These are phyloP conservation scores for Botrytis tulipae DNA, from an alignment of 2,329 filamentous ascomycete species.

Conservation along the genomic window DNA sequence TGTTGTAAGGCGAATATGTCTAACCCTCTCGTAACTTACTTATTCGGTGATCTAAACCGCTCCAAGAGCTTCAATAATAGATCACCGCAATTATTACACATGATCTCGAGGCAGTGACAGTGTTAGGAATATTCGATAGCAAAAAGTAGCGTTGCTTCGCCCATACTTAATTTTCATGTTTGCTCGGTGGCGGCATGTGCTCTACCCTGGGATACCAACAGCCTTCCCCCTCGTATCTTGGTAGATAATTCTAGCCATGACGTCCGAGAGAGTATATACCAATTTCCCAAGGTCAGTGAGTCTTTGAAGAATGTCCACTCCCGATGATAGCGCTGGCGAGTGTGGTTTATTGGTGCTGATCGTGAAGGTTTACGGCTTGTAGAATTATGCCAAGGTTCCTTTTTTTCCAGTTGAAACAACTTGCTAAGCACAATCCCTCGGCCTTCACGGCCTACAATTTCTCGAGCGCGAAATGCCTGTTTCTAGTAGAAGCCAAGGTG, in stretches of 20 bases:
- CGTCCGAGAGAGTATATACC: background rate
- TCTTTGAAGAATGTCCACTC: background rate
- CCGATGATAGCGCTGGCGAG: background rate
- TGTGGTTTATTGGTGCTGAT: background rate
- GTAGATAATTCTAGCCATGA: background rate
- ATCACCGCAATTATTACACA: background rate
- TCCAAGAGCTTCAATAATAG: background rate
- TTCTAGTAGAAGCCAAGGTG: background rate
- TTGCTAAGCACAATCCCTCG: conserved; percentile 6
- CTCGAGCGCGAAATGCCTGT: background rate
- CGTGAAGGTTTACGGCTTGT: background rate
- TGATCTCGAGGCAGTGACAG: background rate
- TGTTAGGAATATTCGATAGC: background rate
- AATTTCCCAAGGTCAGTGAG: conserved; percentile 6
- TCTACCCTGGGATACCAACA: background rate
- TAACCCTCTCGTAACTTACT: background rate
- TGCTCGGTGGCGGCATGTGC: background rate
- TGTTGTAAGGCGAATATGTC: background rate
- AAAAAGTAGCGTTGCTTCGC: background rate
- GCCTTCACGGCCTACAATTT: background rate
- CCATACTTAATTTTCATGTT: background rate
- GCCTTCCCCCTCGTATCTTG: background rate
- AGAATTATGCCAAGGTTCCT: background rate
- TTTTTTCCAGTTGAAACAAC: conserved; percentile 6
- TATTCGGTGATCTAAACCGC: background rate